phyloP scores from a whole-genome alignment of 1,139 yeast species.

The Blastobotrys elegans region DNA sequence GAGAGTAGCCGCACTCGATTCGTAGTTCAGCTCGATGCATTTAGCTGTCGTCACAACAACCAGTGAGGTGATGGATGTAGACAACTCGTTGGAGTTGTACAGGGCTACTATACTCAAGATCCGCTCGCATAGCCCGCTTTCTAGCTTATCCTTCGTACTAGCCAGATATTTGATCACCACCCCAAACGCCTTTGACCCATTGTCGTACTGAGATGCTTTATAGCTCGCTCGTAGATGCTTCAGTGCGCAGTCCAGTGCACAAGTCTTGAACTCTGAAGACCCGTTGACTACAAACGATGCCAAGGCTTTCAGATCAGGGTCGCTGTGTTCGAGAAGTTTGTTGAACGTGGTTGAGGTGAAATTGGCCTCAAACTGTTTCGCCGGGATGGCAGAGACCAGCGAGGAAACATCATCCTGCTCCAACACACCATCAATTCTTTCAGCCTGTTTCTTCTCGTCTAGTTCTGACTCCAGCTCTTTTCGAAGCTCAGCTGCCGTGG shows the following conservation, averaged over 20 bases:
- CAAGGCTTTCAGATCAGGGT: constrained; percentile 6
- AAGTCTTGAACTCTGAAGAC: neutral
- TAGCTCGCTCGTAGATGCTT: constrained; percentile 4
- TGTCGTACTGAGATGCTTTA: constrained; percentile 1
- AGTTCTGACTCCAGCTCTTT: neutral
- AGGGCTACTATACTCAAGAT: constrained; percentile 6
- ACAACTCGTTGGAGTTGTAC: constrained; percentile 4
- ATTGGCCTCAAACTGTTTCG: neutral
- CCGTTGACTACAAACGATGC: constrained; percentile 3
- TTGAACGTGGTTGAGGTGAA: neutral
- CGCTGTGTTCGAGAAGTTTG: neutral
- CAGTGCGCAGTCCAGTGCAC: constrained; percentile 4
- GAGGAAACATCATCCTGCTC: neutral
- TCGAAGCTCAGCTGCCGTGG: neutral
- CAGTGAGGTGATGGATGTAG: constrained; percentile 11
- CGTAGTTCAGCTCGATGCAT: constrained; percentile 19
- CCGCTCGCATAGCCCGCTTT: constrained; percentile 10
- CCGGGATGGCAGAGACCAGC: constrained; percentile 1
- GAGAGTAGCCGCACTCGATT: constrained; percentile 14
- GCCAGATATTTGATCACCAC: constrained; percentile 11
- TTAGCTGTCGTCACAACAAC: constrained; percentile 23
- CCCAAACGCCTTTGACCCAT: constrained; percentile 5
- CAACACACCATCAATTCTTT: neutral
- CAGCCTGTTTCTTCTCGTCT: neutral
- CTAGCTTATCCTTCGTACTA: neutral